These are phyloP conservation scores for Avena eriantha DNA, from an alignment of 176 grass and related monocot species.

Conservation along the genomic window DNA sequence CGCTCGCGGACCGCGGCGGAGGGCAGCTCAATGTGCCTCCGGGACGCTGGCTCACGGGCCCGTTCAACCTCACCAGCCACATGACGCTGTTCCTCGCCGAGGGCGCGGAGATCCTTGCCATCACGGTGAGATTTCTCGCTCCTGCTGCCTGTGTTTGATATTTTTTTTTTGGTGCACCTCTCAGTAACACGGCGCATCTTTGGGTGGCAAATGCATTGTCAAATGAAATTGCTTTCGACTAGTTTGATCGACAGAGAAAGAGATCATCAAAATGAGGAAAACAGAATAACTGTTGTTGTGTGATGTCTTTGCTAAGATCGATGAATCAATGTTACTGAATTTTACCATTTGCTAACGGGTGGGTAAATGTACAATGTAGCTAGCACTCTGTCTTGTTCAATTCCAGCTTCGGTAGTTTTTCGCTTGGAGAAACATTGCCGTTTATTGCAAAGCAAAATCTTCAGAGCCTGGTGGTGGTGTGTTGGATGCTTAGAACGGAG, in stretches of 20 bases:
- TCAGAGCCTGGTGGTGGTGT: background rate
- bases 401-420: background rate
- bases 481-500: background rate
- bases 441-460: background rate
- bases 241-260: too few species aligned
- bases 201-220: too few species aligned
- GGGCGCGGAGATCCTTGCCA: slow-evolving; percentile 75
- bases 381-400: background rate
- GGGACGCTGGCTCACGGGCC: slow-evolving; percentile 79
- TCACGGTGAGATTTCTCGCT: slow-evolving; percentile 58
- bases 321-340: background rate
- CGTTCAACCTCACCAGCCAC: slow-evolving; percentile 93
- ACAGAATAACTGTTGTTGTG: background rate
- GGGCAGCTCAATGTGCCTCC: slow-evolving; percentile 87
- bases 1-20: slow-evolving; percentile 53
- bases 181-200: too few species aligned
- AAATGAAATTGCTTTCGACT: too few species aligned
- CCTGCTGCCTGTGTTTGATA: background rate
- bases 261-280: background rate
- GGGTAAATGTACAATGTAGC: background rate
- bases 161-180: too few species aligned
- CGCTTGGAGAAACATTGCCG: background rate
- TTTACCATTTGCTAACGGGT: background rate
- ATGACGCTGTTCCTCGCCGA: slow-evolving; percentile 92
- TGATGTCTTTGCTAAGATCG: background rate